Percentiles rank a stretch among this genome's conserved stretches.
Evolutionary conservation across 2,329 filamentous ascomycete species (phyloP).

Genomic region (Hypoxylon sp.): DNA sequence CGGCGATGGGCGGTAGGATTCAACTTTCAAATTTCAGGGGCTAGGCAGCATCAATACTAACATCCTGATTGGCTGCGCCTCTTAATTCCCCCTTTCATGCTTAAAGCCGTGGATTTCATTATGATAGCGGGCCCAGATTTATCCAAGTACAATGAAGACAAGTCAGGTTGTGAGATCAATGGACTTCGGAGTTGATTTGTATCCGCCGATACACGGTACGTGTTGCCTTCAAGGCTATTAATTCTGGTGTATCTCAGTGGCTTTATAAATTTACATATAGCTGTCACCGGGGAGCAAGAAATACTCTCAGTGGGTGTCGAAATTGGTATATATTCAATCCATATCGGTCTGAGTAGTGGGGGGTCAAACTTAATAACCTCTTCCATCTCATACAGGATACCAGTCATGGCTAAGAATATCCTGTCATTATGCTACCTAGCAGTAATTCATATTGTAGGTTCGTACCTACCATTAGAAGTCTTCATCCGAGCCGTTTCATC

Average conservation of each 20-base stretch:
- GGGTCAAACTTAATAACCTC: not conserved
- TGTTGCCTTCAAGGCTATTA: not conserved
- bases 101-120: constrained; percentile 13
- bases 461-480: not conserved
- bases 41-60: constrained; percentile 15
- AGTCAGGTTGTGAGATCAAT: constrained; percentile 13
- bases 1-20: constrained; percentile 39
- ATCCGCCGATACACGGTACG: not conserved
- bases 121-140: constrained; percentile 21
- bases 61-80: constrained; percentile 35
- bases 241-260: not conserved
- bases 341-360: not conserved
- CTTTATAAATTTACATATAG: too few relatives aligned
- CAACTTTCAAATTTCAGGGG: constrained; percentile 42
- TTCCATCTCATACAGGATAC: too few relatives aligned
- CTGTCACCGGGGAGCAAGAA: too few relatives aligned
- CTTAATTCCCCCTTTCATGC: constrained; percentile 9
- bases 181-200: not conserved
- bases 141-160: constrained; percentile 14
- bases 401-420: too few relatives aligned
- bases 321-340: too few relatives aligned
- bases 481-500: not conserved
- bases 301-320: too few relatives aligned
- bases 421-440: too few relatives aligned
- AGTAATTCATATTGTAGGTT: not conserved